A percentile compares a stretch with the other conserved stretches of the same genome.
These are phyloP conservation scores for Plasmodium vivax DNA, from an alignment of 169 alveolate species.

Conservation along the genomic window DNA sequence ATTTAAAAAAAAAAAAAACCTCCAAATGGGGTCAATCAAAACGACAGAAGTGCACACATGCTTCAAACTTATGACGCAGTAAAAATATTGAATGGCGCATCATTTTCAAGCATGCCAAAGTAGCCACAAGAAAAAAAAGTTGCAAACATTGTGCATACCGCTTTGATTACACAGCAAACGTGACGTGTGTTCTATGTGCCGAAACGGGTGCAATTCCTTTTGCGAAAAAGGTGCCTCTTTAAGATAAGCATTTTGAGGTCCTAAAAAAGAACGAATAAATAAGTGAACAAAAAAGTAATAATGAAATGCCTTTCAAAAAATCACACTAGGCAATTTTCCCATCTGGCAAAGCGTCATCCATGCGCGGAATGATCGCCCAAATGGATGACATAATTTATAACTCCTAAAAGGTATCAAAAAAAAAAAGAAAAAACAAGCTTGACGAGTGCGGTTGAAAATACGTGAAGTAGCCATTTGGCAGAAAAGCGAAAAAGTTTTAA, in stretches of 20 bases:
- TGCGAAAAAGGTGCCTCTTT: background rate
- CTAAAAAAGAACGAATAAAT: background rate
- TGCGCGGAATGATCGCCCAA: background rate
- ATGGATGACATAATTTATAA: background rate
- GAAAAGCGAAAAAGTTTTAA: background rate
- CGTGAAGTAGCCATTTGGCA: background rate
- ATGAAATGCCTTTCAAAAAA: background rate
- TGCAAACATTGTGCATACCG: background rate
- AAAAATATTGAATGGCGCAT: background rate
- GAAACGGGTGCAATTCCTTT: background rate
- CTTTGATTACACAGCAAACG: background rate
- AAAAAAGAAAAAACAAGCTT: background rate
- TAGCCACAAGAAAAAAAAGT: background rate
- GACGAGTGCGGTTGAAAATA: background rate
- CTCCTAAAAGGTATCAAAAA: background rate
- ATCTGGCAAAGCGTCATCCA: background rate
- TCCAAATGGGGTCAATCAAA: background rate
- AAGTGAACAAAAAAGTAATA: background rate
- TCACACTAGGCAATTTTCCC: background rate
- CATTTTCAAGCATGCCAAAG: background rate
- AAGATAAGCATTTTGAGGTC: background rate
- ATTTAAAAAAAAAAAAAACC: background rate
- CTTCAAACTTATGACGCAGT: background rate
- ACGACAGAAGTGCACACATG: background rate
- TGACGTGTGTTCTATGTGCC: background rate